phyloP scores from a whole-genome alignment of 306 rosid genomes.

The Cucurbita maxima region DNA sequence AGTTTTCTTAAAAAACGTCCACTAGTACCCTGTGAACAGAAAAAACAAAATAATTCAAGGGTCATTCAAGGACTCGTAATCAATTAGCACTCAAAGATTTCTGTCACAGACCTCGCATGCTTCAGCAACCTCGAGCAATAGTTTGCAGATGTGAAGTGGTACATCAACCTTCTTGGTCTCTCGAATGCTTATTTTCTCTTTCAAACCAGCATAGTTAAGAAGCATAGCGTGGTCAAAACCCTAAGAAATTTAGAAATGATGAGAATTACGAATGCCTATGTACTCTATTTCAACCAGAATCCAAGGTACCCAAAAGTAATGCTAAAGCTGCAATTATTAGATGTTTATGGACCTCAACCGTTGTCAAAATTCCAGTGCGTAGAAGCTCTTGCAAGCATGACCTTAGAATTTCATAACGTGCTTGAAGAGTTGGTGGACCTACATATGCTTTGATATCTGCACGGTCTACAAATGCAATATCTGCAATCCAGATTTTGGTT shows the following conservation, averaged over 20 bases:
- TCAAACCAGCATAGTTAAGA: constrained; percentile 49
- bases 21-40: constrained; percentile 59
- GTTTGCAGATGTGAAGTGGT: constrained; percentile 33
- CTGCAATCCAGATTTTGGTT: constrained; percentile 31
- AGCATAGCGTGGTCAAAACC: constrained; percentile 28
- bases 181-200: constrained; percentile 31
- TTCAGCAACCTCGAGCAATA: constrained; percentile 64
- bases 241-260: constrained; percentile 25
- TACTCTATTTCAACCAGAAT: constrained; percentile 6
- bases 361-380: constrained; percentile 47
- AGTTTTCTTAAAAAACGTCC: constrained; percentile 90
- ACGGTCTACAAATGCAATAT: constrained; percentile 93
- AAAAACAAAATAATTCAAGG: neutral
- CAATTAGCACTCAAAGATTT: neutral
- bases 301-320: neutral
- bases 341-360: constrained; percentile 35
- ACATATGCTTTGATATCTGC: constrained; percentile 96
- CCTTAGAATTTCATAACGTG: constrained; percentile 80
- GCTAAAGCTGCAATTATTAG: neutral
- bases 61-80: neutral
- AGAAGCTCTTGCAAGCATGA: constrained; percentile 77
- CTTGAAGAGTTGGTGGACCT: constrained; percentile 95
- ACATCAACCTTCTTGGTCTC: constrained; percentile 25
- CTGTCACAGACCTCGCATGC: constrained; percentile 61
- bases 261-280: constrained; percentile 12